phyloP scores from a whole-genome alignment of 257 asterid species.

The Solanum stenotomum region DNA sequence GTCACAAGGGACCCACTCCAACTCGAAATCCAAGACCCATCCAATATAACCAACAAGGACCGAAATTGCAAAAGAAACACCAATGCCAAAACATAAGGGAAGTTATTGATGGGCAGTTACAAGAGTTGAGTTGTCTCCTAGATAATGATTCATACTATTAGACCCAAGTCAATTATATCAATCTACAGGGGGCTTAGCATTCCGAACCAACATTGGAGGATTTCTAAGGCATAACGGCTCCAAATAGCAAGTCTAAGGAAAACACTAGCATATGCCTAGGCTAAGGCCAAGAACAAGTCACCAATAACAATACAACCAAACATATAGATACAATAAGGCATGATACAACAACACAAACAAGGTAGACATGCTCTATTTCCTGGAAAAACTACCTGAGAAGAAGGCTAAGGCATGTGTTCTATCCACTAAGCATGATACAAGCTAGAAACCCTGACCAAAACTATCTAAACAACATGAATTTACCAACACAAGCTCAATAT shows the following conservation, averaged over 20 bases:
- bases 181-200: neutral
- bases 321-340: too few species aligned
- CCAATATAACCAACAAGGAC: neutral
- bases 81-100: fast-evolving
- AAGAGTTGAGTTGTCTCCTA: neutral
- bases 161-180: neutral
- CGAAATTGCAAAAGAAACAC: neutral
- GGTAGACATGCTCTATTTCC: neutral
- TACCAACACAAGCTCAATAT: neutral
- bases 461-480: neutral
- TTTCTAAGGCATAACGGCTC: neutral
- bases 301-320: neutral
- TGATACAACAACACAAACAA: too few species aligned
- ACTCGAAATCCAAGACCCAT: neutral
- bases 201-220: neutral
- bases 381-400: neutral
- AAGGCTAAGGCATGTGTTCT: neutral
- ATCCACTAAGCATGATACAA: neutral
- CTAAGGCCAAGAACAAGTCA: neutral
- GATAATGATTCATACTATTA: neutral
- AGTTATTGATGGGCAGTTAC: neutral
- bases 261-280: neutral
- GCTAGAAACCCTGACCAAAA: neutral
- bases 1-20: neutral
- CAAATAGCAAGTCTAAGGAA: neutral